Conservation (phyloP, 495 filamentous ascomycete genomes). For the Xylaria sp. region DNA sequence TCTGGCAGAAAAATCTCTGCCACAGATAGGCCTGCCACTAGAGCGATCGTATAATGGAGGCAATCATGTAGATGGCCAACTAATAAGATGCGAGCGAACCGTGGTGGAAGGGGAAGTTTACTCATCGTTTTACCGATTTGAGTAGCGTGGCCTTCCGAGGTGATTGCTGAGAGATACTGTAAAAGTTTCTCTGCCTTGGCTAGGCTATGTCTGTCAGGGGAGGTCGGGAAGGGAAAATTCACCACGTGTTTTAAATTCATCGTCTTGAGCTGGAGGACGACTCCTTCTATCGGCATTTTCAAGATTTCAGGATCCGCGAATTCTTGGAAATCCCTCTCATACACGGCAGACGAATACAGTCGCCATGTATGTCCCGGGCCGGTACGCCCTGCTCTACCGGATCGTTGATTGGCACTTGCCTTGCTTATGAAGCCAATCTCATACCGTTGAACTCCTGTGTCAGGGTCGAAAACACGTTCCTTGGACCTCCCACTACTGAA, state of each 20-base stretch:
- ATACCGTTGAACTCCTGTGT: constrained; percentile 92
- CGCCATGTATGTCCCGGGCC: constrained; percentile 96
- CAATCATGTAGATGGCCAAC: constrained; percentile 86
- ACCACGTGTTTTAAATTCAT: constrained; percentile 91
- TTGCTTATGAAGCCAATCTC: constrained; percentile 97
- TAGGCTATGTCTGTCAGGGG: constrained; percentile 80
- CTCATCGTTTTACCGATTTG: constrained; percentile 79
- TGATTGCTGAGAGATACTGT: constrained; percentile 72
- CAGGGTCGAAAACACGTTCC: constrained; percentile 82
- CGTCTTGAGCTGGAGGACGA: constrained; percentile 93
- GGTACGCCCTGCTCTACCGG: constrained; percentile 93
- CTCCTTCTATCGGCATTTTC: constrained; percentile 88
- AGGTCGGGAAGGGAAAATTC: constrained; percentile 98
- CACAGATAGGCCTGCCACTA: constrained; percentile 88
- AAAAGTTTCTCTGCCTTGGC: constrained; percentile 87
- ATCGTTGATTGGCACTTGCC: constrained; percentile 90
- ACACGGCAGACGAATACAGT: constrained; percentile 92
- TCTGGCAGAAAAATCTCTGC: constrained; percentile 88
- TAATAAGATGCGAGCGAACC: constrained; percentile 88
- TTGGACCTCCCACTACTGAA: constrained; percentile 75
- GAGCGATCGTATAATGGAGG: constrained; percentile 83
- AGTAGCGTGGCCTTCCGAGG: constrained; percentile 74
- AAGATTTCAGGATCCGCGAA: constrained; percentile 89
- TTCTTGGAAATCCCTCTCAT: constrained; percentile 86
- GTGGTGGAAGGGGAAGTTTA: constrained; percentile 85